These are phyloP conservation scores for Xanthoconium stramineum DNA, from an alignment of 768 basidiomycete species.

Conservation along the genomic window DNA sequence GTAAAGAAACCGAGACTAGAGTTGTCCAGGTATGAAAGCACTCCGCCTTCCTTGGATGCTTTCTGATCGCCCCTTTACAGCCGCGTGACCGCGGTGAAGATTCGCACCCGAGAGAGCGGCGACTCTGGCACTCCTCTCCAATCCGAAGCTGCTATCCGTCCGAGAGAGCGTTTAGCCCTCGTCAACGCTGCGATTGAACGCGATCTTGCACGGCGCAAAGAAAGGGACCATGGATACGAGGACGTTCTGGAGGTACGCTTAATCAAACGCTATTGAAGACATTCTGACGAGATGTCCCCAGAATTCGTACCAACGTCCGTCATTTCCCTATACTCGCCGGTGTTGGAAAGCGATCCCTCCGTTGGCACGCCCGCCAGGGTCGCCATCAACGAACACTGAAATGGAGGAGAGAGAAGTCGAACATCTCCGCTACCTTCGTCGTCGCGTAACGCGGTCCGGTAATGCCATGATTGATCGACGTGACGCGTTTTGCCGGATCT, in stretches of 20 bases:
- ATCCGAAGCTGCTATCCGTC: constrained; percentile 52
- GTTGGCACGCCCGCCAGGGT: constrained; percentile 31
- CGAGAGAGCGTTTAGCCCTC: constrained; percentile 59
- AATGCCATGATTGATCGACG: constrained; percentile 74
- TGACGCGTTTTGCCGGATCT: constrained; percentile 27
- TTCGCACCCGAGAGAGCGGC: constrained; percentile 46
- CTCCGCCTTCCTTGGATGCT: neutral
- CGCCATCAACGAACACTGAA: constrained; percentile 25
- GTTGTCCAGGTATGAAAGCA: constrained; percentile 10
- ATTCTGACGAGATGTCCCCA: constrained; percentile 27
- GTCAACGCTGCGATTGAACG: constrained; percentile 57
- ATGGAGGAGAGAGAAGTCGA: constrained; percentile 21
- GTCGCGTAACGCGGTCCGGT: constrained; percentile 82
- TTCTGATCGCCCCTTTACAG: constrained; percentile 22
- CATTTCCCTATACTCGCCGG: constrained; percentile 55
- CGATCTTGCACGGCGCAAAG: constrained; percentile 62
- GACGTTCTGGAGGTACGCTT: constrained; percentile 74
- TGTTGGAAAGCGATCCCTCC: constrained; percentile 63
- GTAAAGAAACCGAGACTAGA: constrained; percentile 53
- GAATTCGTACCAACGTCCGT: constrained; percentile 69
- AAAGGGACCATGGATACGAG: constrained; percentile 80
- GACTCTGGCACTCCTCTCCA: constrained; percentile 37
- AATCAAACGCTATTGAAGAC: neutral
- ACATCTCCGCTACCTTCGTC: constrained; percentile 45
- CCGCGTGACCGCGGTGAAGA: constrained; percentile 50